Evolutionary conservation across 2,329 filamentous ascomycete genomes (phyloP).

Genomic region (Phaeosphaeriaceae sp.): DNA sequence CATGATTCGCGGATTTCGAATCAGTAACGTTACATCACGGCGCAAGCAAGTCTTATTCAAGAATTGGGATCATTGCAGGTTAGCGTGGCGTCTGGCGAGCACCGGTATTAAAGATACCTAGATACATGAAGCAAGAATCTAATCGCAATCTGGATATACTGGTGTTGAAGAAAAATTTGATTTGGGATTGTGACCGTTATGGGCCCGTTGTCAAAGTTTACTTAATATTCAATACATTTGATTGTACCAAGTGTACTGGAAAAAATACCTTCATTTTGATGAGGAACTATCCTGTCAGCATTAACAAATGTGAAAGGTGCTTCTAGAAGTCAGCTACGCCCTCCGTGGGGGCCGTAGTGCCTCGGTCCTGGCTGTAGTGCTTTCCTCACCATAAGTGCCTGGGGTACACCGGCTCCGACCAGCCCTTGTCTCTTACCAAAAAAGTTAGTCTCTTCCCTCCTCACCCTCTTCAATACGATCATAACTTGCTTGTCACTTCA

Average conservation of each 20-base stretch:
- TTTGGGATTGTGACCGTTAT: too few relatives aligned
- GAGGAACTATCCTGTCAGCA: too few relatives aligned
- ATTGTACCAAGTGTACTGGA: too few relatives aligned
- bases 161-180: too few relatives aligned
- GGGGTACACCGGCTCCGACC: neutral
- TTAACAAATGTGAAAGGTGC: too few relatives aligned
- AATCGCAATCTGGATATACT: too few relatives aligned
- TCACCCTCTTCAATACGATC: constrained; percentile 5
- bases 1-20: neutral
- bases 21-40: neutral
- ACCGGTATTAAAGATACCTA: constrained; percentile 10
- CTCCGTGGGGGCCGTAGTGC: neutral
- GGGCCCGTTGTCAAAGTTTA: too few relatives aligned
- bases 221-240: too few relatives aligned
- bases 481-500: constrained; percentile 23
- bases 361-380: constrained; percentile 7
- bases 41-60: constrained; percentile 3
- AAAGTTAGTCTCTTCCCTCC: constrained; percentile 7
- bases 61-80: constrained; percentile 23
- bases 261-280: too few relatives aligned
- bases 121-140: neutral
- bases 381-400: constrained; percentile 5
- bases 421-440: neutral
- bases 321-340: too few relatives aligned
- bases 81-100: constrained; percentile 42